These are phyloP conservation scores for Mycogone perniciosa DNA, from an alignment of 2,329 filamentous ascomycete genomes.

Conservation along the genomic window DNA sequence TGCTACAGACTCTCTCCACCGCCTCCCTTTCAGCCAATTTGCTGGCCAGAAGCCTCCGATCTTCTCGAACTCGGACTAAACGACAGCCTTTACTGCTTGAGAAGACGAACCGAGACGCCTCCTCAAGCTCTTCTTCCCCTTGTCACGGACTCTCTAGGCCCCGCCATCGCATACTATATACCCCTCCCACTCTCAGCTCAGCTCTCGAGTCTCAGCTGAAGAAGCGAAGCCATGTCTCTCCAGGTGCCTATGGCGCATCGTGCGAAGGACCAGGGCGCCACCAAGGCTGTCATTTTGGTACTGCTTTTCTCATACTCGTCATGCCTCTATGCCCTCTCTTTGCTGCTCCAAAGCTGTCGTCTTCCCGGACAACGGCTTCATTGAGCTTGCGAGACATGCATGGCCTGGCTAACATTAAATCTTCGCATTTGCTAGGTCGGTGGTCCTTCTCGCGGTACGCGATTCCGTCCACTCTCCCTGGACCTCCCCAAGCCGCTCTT, in stretches of 20 bases:
- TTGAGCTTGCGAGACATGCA: not conserved
- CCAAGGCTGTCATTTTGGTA: constrained; percentile 94
- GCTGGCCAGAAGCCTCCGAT: constrained; percentile 1
- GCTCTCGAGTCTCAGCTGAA: not conserved
- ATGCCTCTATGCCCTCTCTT: not conserved
- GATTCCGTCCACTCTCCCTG: constrained; percentile 89
- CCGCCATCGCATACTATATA: not conserved
- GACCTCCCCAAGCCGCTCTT: constrained; percentile 98
- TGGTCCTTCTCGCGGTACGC: constrained; percentile 88
- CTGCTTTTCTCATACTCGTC: constrained; percentile 1
- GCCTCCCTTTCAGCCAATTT: constrained; percentile 8
- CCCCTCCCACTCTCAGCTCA: constrained; percentile 7
- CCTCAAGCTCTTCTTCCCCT: not conserved
- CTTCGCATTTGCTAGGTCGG: constrained; percentile 60
- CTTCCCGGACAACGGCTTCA: not conserved
- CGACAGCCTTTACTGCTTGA: not conserved
- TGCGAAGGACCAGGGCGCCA: constrained; percentile 52
- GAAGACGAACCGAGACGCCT: not conserved
- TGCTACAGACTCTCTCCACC: constrained; percentile 9
- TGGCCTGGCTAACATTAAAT: not conserved
- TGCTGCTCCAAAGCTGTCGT: not conserved
- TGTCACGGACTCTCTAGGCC: not conserved
- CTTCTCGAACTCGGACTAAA: not conserved
- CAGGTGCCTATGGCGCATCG: constrained; percentile 49
- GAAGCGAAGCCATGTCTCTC: constrained; percentile 37